Base-by-base conservation (phyloP, 1,139 yeast genomes). In the Taiozyma onychis region DNA sequence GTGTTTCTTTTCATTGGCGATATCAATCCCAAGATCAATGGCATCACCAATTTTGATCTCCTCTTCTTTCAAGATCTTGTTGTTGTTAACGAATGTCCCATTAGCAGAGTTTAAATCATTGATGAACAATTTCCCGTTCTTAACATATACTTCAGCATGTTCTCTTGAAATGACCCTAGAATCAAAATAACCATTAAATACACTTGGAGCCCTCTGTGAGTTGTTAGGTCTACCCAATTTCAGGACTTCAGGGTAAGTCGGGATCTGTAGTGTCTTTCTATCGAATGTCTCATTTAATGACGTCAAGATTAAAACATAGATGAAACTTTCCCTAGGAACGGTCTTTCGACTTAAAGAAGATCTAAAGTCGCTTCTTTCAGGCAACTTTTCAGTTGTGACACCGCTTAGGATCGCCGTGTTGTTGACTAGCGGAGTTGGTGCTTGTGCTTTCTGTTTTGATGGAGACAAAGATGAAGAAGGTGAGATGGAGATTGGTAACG, bases 171-270 rank as follows among this genome's bases (percentile, higher is more conserved):
- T 76, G 14, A 95, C 99, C 41, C 99, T 74, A 9, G 97, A 89
- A 66, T 93, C 99, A 64, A 93, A 93, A 66, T 80, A 91, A 0
- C 99, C 99, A 66, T 95, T 95, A 42, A 87, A 84, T 8, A 85
- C 79, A 51, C 84, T 81, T 11, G 96, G 91, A 56, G 78, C 78
- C 48, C 86, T 80, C 58, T 81, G 85, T 18, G 86, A 80, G 51
- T 87, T 89, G 44, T 85, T 60, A 13, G 88, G 99, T 50, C 99
- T 77, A 1, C 99, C 99, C 27, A 93, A 74, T 62, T 88, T 88
- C 49, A 93, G 71, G 2, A 90, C 84, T 26, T 88, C 91, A 0
- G 99, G 99, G 54, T 75, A 77, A 53, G 79, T 77, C 1, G 98
- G 97, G 8, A 95, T 83, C 27, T 81, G 81, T 39, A 95, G 71